Percentiles rank a stretch among this genome's conserved stretches.
phyloP scores from a whole-genome alignment of 2,329 filamentous ascomycete genomes.

The Acephala macrosclerotiorum region DNA sequence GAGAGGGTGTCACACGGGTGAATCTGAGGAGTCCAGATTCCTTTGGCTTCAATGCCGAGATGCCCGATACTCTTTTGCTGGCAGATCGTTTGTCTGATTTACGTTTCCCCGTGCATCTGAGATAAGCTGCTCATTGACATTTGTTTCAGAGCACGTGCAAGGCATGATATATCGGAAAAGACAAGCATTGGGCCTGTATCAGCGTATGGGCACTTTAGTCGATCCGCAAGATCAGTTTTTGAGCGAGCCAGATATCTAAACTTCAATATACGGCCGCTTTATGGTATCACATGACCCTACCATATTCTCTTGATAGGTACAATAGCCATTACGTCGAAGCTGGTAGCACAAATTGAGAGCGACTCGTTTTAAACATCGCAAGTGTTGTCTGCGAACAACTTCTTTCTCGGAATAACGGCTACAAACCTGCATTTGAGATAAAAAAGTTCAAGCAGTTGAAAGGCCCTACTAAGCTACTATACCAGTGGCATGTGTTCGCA shows the following conservation, averaged over 20 bases:
- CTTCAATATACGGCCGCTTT: background rate
- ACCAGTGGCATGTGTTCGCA: no score
- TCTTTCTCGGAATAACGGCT: no score
- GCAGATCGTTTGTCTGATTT: slow-evolving; percentile 23
- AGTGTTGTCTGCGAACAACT: background rate
- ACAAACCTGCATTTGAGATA: no score
- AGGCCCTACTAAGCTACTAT: no score
- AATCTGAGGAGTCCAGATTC: background rate
- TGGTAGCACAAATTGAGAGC: background rate
- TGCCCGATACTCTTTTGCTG: slow-evolving; percentile 28
- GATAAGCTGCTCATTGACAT: background rate
- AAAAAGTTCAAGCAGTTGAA: no score
- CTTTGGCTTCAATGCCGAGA: slow-evolving; percentile 21
- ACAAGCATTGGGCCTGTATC: slow-evolving; percentile 1
- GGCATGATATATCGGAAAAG: background rate
- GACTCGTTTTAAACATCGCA: no score
- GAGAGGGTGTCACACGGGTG: slow-evolving; percentile 21
- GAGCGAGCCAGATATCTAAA: background rate
- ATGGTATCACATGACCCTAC: background rate
- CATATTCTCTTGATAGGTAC: background rate
- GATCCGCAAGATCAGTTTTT: background rate
- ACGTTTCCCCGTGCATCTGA: background rate
- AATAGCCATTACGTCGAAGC: background rate
- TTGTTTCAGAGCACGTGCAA: slow-evolving; percentile 9
- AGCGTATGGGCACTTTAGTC: background rate